These are phyloP conservation scores for Cucurbita argyrosperma DNA, from an alignment of 306 rosid species.

Conservation along the genomic window DNA sequence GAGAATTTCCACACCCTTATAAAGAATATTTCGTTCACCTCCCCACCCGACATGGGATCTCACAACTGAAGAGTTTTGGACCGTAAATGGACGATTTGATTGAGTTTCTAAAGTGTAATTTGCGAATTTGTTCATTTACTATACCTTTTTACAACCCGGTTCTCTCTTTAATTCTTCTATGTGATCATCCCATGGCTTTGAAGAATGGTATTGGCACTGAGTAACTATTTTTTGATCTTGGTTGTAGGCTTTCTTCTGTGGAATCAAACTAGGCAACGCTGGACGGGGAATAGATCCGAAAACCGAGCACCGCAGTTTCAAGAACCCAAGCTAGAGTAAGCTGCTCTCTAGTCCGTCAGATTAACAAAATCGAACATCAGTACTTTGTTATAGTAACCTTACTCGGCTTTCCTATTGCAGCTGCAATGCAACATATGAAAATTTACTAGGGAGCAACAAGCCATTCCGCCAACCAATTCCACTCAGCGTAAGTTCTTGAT, in stretches of 20 bases:
- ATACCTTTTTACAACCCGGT: neutral
- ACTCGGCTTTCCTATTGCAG: conserved; percentile 26
- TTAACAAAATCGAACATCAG: neutral
- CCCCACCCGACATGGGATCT: too few species aligned
- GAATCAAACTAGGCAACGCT: conserved; percentile 78
- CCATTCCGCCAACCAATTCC: conserved; percentile 76
- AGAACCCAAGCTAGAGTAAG: conserved; percentile 75
- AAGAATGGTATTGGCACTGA: neutral
- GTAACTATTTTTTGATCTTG: neutral
- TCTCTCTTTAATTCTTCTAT: neutral
- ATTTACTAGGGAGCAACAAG: conserved; percentile 74
- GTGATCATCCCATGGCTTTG: neutral
- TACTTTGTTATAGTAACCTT: neutral
- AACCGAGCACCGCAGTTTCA: conserved; percentile 30
- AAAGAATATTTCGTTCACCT: too few species aligned
- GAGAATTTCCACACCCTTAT: too few species aligned
- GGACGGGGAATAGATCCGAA: conserved; percentile 58
- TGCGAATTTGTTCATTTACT: neutral
- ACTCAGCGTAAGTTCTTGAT: conserved; percentile 43
- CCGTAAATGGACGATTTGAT: neutral
- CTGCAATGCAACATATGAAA: conserved; percentile 77
- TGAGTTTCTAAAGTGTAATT: neutral
- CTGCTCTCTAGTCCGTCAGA: neutral
- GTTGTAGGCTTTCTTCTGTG: conserved; percentile 77
- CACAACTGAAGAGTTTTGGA: neutral